Percentiles rank a stretch among this genome's conserved stretches.
These are phyloP conservation scores for Phytophthora multivora DNA, from an alignment of 352 stramenopile species.

Conservation along the genomic window DNA sequence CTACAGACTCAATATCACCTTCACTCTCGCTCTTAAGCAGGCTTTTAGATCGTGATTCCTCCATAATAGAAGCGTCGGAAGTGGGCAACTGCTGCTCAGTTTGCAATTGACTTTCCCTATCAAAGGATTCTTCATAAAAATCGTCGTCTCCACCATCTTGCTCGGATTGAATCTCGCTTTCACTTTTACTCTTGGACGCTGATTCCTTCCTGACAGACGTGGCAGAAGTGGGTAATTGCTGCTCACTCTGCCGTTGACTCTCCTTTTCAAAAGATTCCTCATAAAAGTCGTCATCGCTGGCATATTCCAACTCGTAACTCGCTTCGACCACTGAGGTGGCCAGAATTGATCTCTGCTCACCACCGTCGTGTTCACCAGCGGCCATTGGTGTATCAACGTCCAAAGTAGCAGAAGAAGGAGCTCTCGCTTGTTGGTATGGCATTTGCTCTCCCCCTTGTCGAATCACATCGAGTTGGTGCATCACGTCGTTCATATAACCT, in stretches of 20 bases:
- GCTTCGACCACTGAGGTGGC: background rate
- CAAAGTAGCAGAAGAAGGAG: conserved; percentile 46
- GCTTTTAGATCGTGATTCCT: background rate
- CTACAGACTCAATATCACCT: conserved; percentile 19
- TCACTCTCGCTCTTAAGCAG: conserved; percentile 1
- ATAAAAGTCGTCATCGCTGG: conserved; percentile 4
- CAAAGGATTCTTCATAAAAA: conserved; percentile 50
- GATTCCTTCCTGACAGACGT: no score
- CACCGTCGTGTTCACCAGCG: background rate
- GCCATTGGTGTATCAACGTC: conserved; percentile 30
- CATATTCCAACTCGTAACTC: conserved; percentile 11
- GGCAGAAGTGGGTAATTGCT: no score
- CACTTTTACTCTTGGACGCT: no score
- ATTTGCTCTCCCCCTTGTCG: conserved; percentile 42
- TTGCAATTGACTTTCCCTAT: conserved; percentile 35
- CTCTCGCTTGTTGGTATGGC: conserved; percentile 26
- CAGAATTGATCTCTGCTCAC: no score
- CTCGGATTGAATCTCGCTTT: background rate
- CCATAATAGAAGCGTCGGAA: background rate
- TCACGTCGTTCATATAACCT: conserved; percentile 43
- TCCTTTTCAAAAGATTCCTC: no score
- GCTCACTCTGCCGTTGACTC: no score
- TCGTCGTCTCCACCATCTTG: conserved; percentile 24
- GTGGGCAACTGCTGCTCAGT: background rate
- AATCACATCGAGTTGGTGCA: conserved; percentile 45